Evolutionary conservation across 306 rosid genomes (phyloP), one percentile per base, ranked within the genome.

Genomic region (Malus sieversii): DNA sequence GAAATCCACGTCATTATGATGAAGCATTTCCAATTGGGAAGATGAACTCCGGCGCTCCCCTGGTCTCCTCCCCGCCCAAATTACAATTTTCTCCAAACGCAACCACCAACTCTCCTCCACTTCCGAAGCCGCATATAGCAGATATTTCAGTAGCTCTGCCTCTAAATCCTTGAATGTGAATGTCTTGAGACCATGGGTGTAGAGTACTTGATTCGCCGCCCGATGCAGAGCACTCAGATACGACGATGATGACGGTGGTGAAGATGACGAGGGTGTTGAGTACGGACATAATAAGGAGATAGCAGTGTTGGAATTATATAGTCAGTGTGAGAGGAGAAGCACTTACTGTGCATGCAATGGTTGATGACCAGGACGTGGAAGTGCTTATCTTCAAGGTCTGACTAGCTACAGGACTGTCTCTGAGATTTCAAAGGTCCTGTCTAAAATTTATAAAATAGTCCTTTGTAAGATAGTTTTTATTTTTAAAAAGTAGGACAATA

Each of bases 341-440:
- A 27, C 92, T 91, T 52, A 58, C 91, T 77, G 96, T 93, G 51
- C 92, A 88, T 61, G 94, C 96, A 2, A 29, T 76, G 55, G 86
- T 91, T 77, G 96, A 91, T 63, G 90, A 66, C 10, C 77, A 87
- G 22, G 81, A 81, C 33, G 94, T 88, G 10, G 82, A 93, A 53
- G 91, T 91, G 79, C 88, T 93, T 72, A 86, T 93, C 84, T 93
- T 93, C 78, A 93, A 93, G 94, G 98, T 93, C 8, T 38, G 84
- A 25, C 25, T 25, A 25, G 25, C 25, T 25, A 25, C 25, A 25
- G 25, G 25, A 1, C 27, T 2, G 27, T 27, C 27, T 27, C 27
- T 27, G 27, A 27, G 27, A 27, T 27, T 27, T 27, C 27, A 1
- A 1, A 1, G 27, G 27, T 27, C 27, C 27, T 27, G 27, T 27